Base-by-base conservation (phyloP, 2,329 filamentous ascomycete genomes). In the Drechslerella dactyloides region DNA sequence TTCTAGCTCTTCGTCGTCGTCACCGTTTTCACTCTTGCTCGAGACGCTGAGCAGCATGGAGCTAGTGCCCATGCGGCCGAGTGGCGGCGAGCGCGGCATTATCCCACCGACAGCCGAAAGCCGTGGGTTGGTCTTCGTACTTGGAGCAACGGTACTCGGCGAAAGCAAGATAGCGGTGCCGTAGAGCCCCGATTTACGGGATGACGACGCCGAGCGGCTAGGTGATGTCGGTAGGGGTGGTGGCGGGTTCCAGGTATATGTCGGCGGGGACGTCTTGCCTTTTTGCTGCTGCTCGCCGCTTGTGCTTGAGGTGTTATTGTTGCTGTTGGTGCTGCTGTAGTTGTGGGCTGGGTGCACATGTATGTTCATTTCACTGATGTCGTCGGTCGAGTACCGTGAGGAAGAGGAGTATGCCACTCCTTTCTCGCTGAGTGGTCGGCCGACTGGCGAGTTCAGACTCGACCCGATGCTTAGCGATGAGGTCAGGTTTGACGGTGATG, bases 31-130 rank as follows among this genome's bases (percentile, higher is more conserved):
- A 19, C 68, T 72, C 8, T 61, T 59, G 24, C 68, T 72, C 1
- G 68, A 72, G n/a, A 72, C 68, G n/a, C 68, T 72, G 6, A 72
- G 44, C 6, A 72, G 15, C 68, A 72, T 72, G 10, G 53, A 59
- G 23, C 68, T 72, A 4, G 68, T 72, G 11, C 68, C 68, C 68
- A 72, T 72, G 2, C 68, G 56, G 0, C 60, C 68, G 17, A 69
- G 4, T 50, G 40, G 7, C 19, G 68, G 68, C n/a, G 68, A 59
- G 10, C 52, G 53, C 21, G 68, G 68, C 40, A 61, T 53, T 4
- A 72, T 63, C 13, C 68, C 60, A 3, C 68, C 68, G 1, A 72
- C 68, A 17, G 68, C 68, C 2, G 68, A 72, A n/a, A 72, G 46
- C 5, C 68, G 58, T 8, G 60, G 68, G 11, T 72, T 65, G 21